Conservation (phyloP, 2,329 filamentous ascomycete genomes). For the Monosporascus sp. region DNA sequence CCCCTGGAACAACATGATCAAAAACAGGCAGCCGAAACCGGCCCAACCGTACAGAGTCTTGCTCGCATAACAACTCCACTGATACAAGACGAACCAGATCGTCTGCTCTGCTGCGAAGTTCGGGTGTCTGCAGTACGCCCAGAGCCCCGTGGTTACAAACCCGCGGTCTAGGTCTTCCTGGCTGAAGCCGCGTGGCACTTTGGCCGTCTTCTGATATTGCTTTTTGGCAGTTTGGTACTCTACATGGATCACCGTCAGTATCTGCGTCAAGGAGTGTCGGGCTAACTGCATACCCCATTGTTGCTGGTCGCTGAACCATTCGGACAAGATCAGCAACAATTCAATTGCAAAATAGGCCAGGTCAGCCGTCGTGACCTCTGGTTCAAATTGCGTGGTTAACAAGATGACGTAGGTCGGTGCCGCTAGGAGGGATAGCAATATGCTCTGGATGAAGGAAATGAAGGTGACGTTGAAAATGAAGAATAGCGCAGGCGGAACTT, state of each 20-base stretch:
- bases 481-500: slow-evolving; percentile 61
- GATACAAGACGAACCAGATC: slow-evolving; percentile 83
- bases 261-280: neutral
- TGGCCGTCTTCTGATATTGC: slow-evolving; percentile 66
- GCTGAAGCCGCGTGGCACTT: slow-evolving; percentile 58
- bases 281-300: slow-evolving; percentile 65
- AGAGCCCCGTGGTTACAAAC: slow-evolving; percentile 79
- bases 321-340: slow-evolving; percentile 51
- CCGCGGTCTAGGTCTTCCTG: slow-evolving; percentile 81
- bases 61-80: slow-evolving; percentile 77
- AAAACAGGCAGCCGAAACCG: slow-evolving; percentile 59
- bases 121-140: slow-evolving; percentile 83
- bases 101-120: slow-evolving; percentile 92
- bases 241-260: slow-evolving; percentile 25
- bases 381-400: slow-evolving; percentile 61
- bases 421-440: slow-evolving; percentile 73
- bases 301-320: slow-evolving; percentile 84
- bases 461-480: slow-evolving; percentile 86
- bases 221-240: slow-evolving; percentile 78
- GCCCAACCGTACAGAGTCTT: slow-evolving; percentile 74
- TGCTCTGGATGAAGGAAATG: slow-evolving; percentile 76
- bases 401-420: slow-evolving; percentile 78
- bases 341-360: slow-evolving; percentile 40
- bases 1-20: slow-evolving; percentile 79
- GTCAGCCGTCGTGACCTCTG: slow-evolving; percentile 39